Evolutionary conservation across 2,329 filamentous ascomycete species (phyloP).

Genomic region (Arthrinium phaeospermum): DNA sequence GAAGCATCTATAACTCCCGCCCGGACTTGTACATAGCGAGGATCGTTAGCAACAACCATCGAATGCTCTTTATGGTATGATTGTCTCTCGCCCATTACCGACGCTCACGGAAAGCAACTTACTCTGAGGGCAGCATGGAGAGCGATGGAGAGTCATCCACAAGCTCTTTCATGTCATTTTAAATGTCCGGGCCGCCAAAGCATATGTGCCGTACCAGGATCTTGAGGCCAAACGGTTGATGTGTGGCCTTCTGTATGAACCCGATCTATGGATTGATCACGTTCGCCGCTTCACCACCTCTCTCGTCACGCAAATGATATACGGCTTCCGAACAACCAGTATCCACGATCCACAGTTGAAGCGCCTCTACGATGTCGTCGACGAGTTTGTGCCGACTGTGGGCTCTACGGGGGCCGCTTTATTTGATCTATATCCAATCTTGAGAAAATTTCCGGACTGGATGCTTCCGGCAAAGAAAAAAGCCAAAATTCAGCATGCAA

Average conservation of each 20-base stretch:
- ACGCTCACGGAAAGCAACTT: background rate
- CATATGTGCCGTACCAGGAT: slow-evolving; percentile 61
- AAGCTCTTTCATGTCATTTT: slow-evolving; percentile 52
- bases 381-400: slow-evolving; percentile 36
- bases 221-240: slow-evolving; percentile 62
- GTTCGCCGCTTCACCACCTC: slow-evolving; percentile 55
- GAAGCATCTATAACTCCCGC: slow-evolving; percentile 55
- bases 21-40: slow-evolving; percentile 50
- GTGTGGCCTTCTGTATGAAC: slow-evolving; percentile 50
- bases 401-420: slow-evolving; percentile 43
- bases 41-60: slow-evolving; percentile 28
- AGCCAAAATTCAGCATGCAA: slow-evolving; percentile 48
- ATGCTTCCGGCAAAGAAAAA: slow-evolving; percentile 44
- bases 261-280: slow-evolving; percentile 48
- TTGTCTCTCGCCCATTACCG: background rate
- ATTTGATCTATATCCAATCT: slow-evolving; percentile 51
- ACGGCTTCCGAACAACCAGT: slow-evolving; percentile 47
- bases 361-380: slow-evolving; percentile 47
- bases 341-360: slow-evolving; percentile 46
- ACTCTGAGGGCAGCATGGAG: slow-evolving; percentile 30
- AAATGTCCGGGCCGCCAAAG: slow-evolving; percentile 50
- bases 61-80: slow-evolving; percentile 30
- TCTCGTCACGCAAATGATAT: slow-evolving; percentile 55
- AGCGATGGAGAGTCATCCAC: slow-evolving; percentile 42
- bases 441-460: slow-evolving; percentile 51